Conservation (phyloP, 345 rosid genomes). For the Raphanus sativus region DNA sequence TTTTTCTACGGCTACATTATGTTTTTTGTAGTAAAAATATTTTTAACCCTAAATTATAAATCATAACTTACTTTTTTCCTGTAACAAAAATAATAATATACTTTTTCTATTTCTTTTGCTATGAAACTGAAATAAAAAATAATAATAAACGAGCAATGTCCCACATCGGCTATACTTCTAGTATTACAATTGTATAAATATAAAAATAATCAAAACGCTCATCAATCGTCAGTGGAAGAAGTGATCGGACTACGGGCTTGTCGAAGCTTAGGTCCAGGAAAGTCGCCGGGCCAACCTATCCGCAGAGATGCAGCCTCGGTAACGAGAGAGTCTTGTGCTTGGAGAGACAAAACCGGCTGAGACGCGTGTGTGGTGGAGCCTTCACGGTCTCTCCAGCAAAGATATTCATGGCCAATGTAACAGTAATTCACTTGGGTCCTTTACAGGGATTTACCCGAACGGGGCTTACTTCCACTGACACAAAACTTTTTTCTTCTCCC, state of each 20-base stretch:
- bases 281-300: slow-evolving; percentile 12
- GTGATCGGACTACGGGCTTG: slow-evolving; percentile 8
- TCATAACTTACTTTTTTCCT: too few relatives aligned
- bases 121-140: neutral
- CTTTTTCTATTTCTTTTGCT: neutral
- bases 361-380: slow-evolving; percentile 15
- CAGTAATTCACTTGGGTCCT: slow-evolving; percentile 6
- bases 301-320: slow-evolving; percentile 16
- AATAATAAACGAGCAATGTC: neutral
- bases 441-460: neutral
- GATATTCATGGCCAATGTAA: neutral
- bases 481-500: neutral
- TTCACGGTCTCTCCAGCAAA: neutral
- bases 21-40: too few relatives aligned
- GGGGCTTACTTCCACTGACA: slow-evolving; percentile 9
- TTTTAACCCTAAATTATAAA: too few relatives aligned
- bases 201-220: neutral
- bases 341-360: slow-evolving; percentile 1
- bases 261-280: neutral
- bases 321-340: neutral
- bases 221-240: neutral
- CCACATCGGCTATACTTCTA: neutral
- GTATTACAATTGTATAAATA: neutral
- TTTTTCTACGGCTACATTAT: too few relatives aligned
- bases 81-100: too few relatives aligned